Evolutionary conservation across 768 basidiomycete species (phyloP), one percentile per base, ranked within the genome.

Genomic region (Serendipita indica): DNA sequence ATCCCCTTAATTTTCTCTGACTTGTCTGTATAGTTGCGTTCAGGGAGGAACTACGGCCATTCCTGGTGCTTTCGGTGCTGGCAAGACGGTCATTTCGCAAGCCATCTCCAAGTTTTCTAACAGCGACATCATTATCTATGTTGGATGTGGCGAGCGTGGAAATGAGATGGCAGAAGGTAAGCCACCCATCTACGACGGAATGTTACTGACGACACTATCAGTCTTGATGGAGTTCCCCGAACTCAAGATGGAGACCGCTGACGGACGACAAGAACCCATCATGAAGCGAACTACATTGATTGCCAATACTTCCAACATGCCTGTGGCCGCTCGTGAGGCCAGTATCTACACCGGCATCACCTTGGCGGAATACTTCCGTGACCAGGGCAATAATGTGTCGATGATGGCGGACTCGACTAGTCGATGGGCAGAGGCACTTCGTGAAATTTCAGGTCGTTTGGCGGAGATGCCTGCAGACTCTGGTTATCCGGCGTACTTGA

Each of bases 391-490:
- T 67, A 92, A 98, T 66, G 94, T 98, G 37, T 83, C 94, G 45
- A 97, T 98, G 94, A 97, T 98, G 92, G 94, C 93, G 34, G 94
- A 98, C 71, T 94, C 91, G 3, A 97, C 94, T 0, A 94, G 91
- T 20, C 92, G 96, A 64, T 99, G 96, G 96, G 96, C 96, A 28
- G 96, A 99, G 69, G 96, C 96, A 18, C 74, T 99, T 45, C 91
- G 96, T 75, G 96, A 99, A 78, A 97, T 99, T 63, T 97, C 93
- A 22, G 96, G 96, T 72, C 93, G 96, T 72, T 72, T 99, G 62
- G 96, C 96, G 35, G 96, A 99, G 73, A 99, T 99, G 96, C 96
- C 96, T 52, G 96, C 96, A 30, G 96, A 98, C 70, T 98, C 96
- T 37, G 96, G 96, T 60, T 99, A 99, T 72, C 96, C 96, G 54